Evolutionary conservation across 2,329 filamentous ascomycete species (phyloP).

Genomic region (Emergomyces pasteurianus): DNA sequence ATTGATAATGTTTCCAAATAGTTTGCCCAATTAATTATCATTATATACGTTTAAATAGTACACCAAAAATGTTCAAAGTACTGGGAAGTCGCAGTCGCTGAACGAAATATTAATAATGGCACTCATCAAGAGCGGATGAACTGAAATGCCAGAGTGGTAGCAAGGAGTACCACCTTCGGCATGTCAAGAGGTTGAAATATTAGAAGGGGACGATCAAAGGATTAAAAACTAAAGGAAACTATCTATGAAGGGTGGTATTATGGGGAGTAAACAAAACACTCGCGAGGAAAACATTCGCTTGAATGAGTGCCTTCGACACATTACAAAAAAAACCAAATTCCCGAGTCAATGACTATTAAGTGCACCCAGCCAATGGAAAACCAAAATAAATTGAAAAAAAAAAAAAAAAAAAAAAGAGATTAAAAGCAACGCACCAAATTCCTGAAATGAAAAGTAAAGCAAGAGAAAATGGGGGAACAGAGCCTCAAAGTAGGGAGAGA

Average conservation of each 20-base stretch:
- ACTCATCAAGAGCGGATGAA: not conserved
- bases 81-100: not conserved
- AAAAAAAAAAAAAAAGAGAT: not conserved
- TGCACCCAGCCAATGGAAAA: not conserved
- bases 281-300: not conserved
- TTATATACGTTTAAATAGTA: not conserved
- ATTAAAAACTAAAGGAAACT: not conserved
- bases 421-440: not conserved
- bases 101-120: not conserved
- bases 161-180: not conserved
- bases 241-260: not conserved
- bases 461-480: not conserved
- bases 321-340: no score
- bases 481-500: not conserved
- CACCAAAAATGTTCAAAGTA: no score
- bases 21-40: no score
- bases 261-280: not conserved
- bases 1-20: no score
- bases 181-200: not conserved
- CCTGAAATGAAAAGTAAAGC: not conserved
- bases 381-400: not conserved
- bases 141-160: not conserved
- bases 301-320: not conserved
- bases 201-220: not conserved
- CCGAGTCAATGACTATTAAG: not conserved